Evolutionary conservation across 2,329 filamentous ascomycete species (phyloP), one percentile per base, ranked within the genome.

Genomic region (Cadophora gregata): DNA sequence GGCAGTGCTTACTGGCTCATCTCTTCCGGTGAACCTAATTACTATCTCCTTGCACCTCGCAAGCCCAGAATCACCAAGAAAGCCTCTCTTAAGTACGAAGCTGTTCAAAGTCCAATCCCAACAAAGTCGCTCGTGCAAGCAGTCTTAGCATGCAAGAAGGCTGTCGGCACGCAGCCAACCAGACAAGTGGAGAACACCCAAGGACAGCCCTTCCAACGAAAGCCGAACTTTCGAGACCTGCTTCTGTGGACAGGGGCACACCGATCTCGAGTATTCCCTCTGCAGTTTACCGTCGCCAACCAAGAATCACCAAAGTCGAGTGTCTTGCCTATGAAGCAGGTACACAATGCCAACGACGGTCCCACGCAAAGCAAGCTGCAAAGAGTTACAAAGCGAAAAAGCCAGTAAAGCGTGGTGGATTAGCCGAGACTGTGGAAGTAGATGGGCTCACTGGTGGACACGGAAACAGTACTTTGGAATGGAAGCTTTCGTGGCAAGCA

Each of bases 11-110:
- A 38, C 53, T 24, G 53, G 19, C n/a, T 38, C 31, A n/a, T 38
- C 53, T 12, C 29, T 56, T n/a, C 3, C 19, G 4, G 12, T 12
- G 7, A 56, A 24, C 12, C 53, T 1, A 56, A 56, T n/a, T 56
- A 38, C 31, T 53, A 27, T 19, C 50, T 53, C 50, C 1, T 53
- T 19, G 29, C 19, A 4, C 53, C 53, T 38, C 53, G 53, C 19
- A 56, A 56, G 31, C 36, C 38, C 31, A 38, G 29, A 56, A 38
- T 56, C n/a, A 56, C 53, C 31, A 56, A 38, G 27, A 24, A 56
- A 12, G 31, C n/a, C 25, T 31, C 31, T 38, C 53, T 56, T 21
- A 8, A 36, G 38, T 5, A 14, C 25, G 31, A 56, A 16, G 53
- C 53, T 21, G 29, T 9, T 21, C 42, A 45, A 45, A 45, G 8